These are phyloP conservation scores for Colletotrichum salicis DNA, from an alignment of 2,329 filamentous ascomycete species.

Conservation along the genomic window DNA sequence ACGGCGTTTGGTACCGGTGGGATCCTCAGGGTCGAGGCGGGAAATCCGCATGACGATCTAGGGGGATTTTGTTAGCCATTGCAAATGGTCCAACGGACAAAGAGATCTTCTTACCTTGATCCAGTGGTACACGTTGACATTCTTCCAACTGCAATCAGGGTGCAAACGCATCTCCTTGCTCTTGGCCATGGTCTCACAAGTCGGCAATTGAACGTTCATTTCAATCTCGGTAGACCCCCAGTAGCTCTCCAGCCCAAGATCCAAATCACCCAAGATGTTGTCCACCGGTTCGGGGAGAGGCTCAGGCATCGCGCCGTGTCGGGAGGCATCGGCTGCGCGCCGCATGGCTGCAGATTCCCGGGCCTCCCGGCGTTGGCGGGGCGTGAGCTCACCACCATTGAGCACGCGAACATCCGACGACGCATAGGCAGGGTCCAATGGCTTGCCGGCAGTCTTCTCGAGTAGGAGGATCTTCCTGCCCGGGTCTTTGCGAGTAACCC, in stretches of 20 bases:
- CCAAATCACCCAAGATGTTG: slow-evolving; percentile 84
- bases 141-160: slow-evolving; percentile 92
- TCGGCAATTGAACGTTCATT: slow-evolving; percentile 91
- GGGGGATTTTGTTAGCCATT: slow-evolving; percentile 24
- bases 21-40: slow-evolving; percentile 81
- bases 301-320: slow-evolving; percentile 50
- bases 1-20: slow-evolving; percentile 75
- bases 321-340: slow-evolving; percentile 65
- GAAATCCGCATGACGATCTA: slow-evolving; percentile 94
- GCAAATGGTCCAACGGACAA: background rate
- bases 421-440: slow-evolving; percentile 77
- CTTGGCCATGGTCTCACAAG: slow-evolving; percentile 85
- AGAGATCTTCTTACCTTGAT: slow-evolving; percentile 76
- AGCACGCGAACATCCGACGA: slow-evolving; percentile 81
- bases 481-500: slow-evolving; percentile 85
- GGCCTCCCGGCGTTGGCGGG: slow-evolving; percentile 59
- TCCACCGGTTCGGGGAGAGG: slow-evolving; percentile 64
- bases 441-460: slow-evolving; percentile 86
- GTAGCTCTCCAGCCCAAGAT: slow-evolving; percentile 74
- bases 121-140: slow-evolving; percentile 95
- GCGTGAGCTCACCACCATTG: slow-evolving; percentile 80
- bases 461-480: slow-evolving; percentile 86
- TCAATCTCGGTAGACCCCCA: slow-evolving; percentile 94
- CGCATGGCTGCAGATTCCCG: slow-evolving; percentile 57
- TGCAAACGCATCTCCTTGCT: slow-evolving; percentile 75